A percentile compares a stretch with the other conserved stretches of the same genome.
Evolutionary conservation across 2,329 filamentous ascomycete species (phyloP).

Genomic region (Blastomyces emzantsi): DNA sequence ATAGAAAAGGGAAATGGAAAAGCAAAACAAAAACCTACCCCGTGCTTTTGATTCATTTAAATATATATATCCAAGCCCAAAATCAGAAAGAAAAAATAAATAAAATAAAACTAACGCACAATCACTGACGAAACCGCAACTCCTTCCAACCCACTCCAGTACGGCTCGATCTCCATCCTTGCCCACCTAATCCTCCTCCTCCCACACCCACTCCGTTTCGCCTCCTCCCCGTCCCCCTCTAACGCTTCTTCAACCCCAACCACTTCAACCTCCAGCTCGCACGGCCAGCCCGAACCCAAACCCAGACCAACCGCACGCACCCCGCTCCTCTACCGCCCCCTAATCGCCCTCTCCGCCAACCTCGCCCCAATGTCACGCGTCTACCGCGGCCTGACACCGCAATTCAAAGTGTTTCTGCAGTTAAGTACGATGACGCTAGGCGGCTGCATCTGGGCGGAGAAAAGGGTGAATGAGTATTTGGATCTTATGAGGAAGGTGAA

Average conservation of each 20-base stretch:
- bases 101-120: background rate
- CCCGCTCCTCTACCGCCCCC: conserved; percentile 30
- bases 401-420: conserved; percentile 44
- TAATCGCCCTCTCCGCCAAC: conserved; percentile 43
- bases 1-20: background rate
- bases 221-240: conserved; percentile 22
- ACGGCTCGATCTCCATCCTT: conserved; percentile 39
- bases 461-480: conserved; percentile 38
- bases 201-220: conserved; percentile 36
- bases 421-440: conserved; percentile 41
- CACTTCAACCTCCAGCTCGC: conserved; percentile 17
- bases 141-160: conserved; percentile 21
- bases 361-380: conserved; percentile 36
- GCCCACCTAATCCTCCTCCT: conserved; percentile 38
- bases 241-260: conserved; percentile 22
- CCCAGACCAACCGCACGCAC: conserved; percentile 25
- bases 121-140: background rate
- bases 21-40: background rate
- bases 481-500: conserved; percentile 34
- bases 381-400: conserved; percentile 41
- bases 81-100: background rate
- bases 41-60: background rate
- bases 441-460: conserved; percentile 42
- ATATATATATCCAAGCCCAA: background rate
- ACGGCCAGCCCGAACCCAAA: conserved; percentile 23